Percentiles rank a stretch among this genome's conserved stretches.
These are phyloP conservation scores for Leishmania arabica DNA, from an alignment of 208 protist genomes.

Conservation along the genomic window DNA sequence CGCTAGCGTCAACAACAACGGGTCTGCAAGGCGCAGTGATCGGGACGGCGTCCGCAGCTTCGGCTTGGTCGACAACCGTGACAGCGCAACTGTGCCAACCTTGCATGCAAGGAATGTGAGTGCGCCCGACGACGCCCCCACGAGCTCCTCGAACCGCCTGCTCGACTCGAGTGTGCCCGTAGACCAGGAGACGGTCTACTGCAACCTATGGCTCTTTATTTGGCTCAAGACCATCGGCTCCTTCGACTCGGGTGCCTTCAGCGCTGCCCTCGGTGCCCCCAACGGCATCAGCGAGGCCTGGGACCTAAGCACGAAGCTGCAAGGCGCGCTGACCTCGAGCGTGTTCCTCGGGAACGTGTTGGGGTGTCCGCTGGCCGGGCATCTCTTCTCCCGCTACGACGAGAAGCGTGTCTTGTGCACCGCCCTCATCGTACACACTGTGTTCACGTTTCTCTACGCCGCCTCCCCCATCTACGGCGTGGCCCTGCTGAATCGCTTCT, in stretches of 20 bases:
- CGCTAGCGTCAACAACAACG: not conserved
- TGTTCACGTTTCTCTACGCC: conserved; percentile 85
- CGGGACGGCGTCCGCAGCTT: not conserved
- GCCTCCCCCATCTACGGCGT: conserved; percentile 46
- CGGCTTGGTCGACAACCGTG: not conserved
- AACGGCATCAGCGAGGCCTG: conserved; percentile 79
- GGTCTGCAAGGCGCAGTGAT: not conserved
- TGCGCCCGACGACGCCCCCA: not conserved
- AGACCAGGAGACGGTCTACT: conserved; percentile 36
- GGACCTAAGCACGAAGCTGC: conserved; percentile 45
- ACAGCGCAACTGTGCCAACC: not conserved
- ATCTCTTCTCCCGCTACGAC: conserved; percentile 71
- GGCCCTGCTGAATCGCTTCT: conserved; percentile 77
- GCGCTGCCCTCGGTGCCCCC: conserved; percentile 66
- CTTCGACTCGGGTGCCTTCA: conserved; percentile 91
- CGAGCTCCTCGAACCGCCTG: not conserved
- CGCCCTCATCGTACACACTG: conserved; percentile 67
- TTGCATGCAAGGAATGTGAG: not conserved
- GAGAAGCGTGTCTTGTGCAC: conserved; percentile 62
- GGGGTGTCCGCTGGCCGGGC: conserved; percentile 75
- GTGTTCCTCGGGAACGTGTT: conserved; percentile 89
- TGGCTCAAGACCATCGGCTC: conserved; percentile 82
- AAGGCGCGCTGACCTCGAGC: conserved; percentile 77
- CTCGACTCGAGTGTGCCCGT: conserved; percentile 7
- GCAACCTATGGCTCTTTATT: conserved; percentile 82